A percentile compares a stretch with the other conserved stretches of the same genome.
Conservation (phyloP, 2,329 filamentous ascomycete genomes). For the Aspergillus flavus region DNA sequence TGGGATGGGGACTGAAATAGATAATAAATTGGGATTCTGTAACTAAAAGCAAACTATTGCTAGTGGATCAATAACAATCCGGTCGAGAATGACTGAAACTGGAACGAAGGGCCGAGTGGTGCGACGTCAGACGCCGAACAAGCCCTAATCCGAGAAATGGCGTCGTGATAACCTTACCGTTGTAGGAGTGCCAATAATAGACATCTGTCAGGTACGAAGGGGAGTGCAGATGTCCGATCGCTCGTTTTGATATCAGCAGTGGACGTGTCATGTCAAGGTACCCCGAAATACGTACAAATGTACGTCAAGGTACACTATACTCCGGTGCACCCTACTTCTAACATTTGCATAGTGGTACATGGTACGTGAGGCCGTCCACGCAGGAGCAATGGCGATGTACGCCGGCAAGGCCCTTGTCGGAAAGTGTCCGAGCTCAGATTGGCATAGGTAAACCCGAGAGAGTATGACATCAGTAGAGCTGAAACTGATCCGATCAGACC, state of each 20-base stretch:
- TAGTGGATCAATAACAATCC: not conserved
- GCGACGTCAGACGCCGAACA: conserved; percentile 8
- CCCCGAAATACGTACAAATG: not conserved
- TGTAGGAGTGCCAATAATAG: conserved; percentile 18
- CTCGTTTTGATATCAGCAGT: conserved; percentile 8
- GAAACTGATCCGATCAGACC: conserved; percentile 2
- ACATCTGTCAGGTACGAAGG: conserved; percentile 24
- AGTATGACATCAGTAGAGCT: conserved; percentile 18
- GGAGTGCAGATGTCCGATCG: conserved; percentile 16
- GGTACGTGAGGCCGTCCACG: not conserved
- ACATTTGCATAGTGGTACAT: not conserved
- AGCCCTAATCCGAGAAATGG: conserved; percentile 2
- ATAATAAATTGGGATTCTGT: not conserved
- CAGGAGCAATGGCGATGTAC: not conserved
- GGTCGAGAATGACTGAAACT: not conserved
- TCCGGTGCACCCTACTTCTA: not conserved
- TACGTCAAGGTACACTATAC: not conserved
- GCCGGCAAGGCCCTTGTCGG: not conserved
- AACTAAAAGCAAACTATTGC: not conserved
- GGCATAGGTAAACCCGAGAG: not conserved
- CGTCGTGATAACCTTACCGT: conserved; percentile 18
- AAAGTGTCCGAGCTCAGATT: conserved; percentile 3
- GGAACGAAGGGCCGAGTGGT: conserved; percentile 8
- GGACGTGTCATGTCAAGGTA: conserved; percentile 5
- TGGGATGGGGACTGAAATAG: not conserved